Evolutionary conservation across 208 protist species (phyloP).

Genomic region (Willaertia magna): DNA sequence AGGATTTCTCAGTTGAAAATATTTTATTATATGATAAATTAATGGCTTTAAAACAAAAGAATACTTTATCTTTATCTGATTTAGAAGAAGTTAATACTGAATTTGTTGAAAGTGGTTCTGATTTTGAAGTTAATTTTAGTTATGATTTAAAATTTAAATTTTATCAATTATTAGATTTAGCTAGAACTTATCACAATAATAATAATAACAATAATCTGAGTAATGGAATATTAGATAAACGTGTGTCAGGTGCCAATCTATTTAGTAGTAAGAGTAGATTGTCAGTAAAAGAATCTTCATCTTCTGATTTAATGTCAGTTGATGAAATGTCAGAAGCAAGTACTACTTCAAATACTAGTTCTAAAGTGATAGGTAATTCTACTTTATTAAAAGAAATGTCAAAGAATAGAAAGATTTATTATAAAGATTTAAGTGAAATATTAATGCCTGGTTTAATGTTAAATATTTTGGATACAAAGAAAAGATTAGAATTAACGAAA

Average conservation of each 20-base stretch:
- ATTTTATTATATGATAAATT: neutral
- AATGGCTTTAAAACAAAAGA: neutral
- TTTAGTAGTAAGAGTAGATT: too few relatives aligned
- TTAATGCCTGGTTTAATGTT: neutral
- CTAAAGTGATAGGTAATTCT: too few relatives aligned
- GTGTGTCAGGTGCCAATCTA: too few relatives aligned
- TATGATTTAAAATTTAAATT: neutral
- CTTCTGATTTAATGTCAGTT: neutral
- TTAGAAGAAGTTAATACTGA: neutral
- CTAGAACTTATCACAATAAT: too few relatives aligned
- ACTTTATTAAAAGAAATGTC: too few relatives aligned
- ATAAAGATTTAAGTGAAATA: neutral
- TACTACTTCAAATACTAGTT: too few relatives aligned
- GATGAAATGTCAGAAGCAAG: too few relatives aligned
- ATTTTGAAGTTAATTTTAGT: neutral
- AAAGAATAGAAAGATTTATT: too few relatives aligned
- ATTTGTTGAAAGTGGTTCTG: neutral
- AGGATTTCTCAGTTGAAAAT: neutral
- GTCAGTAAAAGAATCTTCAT: too few relatives aligned
- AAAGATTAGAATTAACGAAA: neutral
- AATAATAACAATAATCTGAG: too few relatives aligned
- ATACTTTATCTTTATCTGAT: neutral
- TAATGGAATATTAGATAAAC: too few relatives aligned
- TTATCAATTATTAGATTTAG: neutral
- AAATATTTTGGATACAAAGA: neutral